Conservation (phyloP, 23 red algal species). For the Gracilaria gracilis region DNA sequence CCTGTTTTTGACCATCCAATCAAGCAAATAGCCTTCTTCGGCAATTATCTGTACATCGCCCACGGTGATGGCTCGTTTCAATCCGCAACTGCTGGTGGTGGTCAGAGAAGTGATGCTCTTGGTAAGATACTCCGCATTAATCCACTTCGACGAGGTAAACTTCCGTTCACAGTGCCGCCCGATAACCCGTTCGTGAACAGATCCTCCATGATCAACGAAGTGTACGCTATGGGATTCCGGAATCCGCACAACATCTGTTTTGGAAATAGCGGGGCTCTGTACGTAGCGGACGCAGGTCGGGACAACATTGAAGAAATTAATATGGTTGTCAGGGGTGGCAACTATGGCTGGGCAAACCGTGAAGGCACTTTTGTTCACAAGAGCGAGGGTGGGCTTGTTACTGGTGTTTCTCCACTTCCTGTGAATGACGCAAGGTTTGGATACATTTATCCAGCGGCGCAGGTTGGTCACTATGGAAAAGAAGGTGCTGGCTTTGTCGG, state of each 20-base stretch:
- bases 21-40: constrained; percentile 66
- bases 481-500: constrained; percentile 49
- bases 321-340: constrained; percentile 5
- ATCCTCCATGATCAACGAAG: constrained; percentile 2
- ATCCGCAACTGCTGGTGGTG: constrained; percentile 65
- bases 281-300: constrained; percentile 60
- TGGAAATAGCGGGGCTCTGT: constrained; percentile 41
- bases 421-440: constrained; percentile 4
- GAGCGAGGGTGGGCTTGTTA: constrained; percentile 26
- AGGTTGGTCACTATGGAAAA: constrained; percentile 49
- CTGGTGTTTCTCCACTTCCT: constrained; percentile 36
- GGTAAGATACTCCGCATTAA: constrained; percentile 65
- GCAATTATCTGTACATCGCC: constrained; percentile 28
- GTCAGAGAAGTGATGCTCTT: constrained; percentile 46
- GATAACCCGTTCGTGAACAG: constrained; percentile 39
- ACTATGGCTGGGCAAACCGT: constrained; percentile 57
- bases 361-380: constrained; percentile 65
- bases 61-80: constrained; percentile 68
- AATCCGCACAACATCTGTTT: constrained; percentile 65
- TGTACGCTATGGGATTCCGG: constrained; percentile 56
- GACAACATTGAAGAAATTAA: constrained; percentile 72
- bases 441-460: constrained; percentile 51
- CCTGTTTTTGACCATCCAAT: constrained; percentile 62
- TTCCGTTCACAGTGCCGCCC: constrained; percentile 36
- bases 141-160: constrained; percentile 22